Evolutionary conservation across 371 early-diverging fungal species (phyloP).

Genomic region (Mucor irregularis): DNA sequence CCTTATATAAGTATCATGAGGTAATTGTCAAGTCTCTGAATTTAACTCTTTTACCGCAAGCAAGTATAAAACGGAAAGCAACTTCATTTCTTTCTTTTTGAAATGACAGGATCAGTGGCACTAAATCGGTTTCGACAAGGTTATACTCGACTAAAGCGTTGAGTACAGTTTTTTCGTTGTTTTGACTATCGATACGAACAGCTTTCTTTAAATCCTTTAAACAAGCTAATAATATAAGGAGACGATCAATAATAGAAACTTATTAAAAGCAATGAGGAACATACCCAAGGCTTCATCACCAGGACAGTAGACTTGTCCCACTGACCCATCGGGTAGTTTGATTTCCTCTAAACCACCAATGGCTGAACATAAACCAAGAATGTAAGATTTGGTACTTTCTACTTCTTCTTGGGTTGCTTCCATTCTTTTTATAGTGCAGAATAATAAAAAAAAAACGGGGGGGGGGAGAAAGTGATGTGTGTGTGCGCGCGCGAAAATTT

Average conservation of each 20-base stretch:
- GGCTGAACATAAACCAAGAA: constrained; percentile 76
- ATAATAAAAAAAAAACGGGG: too few species aligned
- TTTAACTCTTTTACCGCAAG: constrained; percentile 50
- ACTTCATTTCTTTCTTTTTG: constrained; percentile 42
- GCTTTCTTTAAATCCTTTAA: constrained; percentile 59
- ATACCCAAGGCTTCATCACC: constrained; percentile 83
- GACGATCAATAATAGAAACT: neutral
- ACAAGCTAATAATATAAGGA: constrained; percentile 21
- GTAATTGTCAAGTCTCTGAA: neutral
- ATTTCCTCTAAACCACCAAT: constrained; percentile 76
- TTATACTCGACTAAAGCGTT: constrained; percentile 73
- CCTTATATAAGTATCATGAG: neutral
- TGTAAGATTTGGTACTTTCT: constrained; percentile 3
- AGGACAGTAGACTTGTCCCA: constrained; percentile 62
- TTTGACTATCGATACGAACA: constrained; percentile 71
- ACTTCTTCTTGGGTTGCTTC: too few species aligned
- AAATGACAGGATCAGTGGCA: constrained; percentile 73
- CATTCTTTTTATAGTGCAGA: too few species aligned
- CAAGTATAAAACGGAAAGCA: constrained; percentile 54
- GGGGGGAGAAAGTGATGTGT: too few species aligned
- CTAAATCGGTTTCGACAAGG: constrained; percentile 71
- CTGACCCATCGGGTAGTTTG: constrained; percentile 32
- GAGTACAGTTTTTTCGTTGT: constrained; percentile 61
- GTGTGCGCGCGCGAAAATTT: too few species aligned
- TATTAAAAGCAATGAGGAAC: neutral